Base-by-base conservation (phyloP, 2,329 filamentous ascomycete species). In the Monilinia vaccinii-corymbosi region DNA sequence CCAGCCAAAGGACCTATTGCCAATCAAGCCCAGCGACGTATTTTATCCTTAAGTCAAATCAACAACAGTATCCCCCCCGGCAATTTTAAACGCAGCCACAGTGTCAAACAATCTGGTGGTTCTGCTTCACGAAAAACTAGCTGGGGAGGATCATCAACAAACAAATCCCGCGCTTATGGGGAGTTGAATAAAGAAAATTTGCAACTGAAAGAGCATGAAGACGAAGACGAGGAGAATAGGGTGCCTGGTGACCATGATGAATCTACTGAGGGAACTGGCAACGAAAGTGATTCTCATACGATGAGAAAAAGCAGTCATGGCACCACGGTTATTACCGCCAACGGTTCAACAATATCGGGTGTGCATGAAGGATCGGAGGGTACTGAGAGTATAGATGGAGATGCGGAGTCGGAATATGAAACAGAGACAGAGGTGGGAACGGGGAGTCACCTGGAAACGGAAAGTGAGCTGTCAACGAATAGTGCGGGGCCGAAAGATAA, bases 1-100 rank as follows among this genome's bases (percentile, higher is more conserved):
- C 31, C 68, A 21, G 56, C 61, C 11, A 68, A 40, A 28, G 64
- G 68, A 3, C 70, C 70, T 2, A 63, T 66, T 48, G 69, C 82
- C 2, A 77, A 75, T 21, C 74, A 80, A 51, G 76, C 77, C 21
- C 81, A 85, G 71, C 82, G 93, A 45, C 85, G 94, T 52, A 97
- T 97, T 69, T 82, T 95, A 61, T 96, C 91, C 55, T 82, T 97
- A 40, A 95, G 88, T 71, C 90, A 97, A 74, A 95, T 97, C 67
- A 89, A 84, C 58, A 86, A 87, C 71, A 93, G 94, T 69, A 78
- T 83, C 38, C 71, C 60, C 69, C 76, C 75, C 9, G 80, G 82
- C 23, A 84, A 82, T 50, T 78, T 96, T 65, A 87, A 87, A 75
- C 81, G 89, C 62, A 92, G 87, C 72, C 87, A 92, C 71, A 91